Base-by-base conservation (phyloP, 768 basidiomycete genomes). In the Collybia nuda region DNA sequence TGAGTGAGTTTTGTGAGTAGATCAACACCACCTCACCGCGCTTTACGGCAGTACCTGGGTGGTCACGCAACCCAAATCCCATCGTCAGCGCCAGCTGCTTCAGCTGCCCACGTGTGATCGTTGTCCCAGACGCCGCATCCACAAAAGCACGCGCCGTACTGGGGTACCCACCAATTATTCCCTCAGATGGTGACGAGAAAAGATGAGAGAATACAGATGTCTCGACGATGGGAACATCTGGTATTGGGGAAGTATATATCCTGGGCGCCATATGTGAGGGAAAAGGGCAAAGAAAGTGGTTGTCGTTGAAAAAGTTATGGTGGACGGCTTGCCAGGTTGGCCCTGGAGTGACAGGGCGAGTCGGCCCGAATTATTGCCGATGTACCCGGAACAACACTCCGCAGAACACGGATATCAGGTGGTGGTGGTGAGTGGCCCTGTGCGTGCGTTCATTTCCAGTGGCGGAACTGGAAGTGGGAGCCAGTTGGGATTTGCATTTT, bases 1-100 rank as follows among this genome's bases (percentile, higher is more conserved):
- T 62, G 7, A 91, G 57, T 17, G 74, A 82, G 66, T 93, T 93
- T 7, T 79, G 84, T 1, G 85, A 84, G 62, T 78, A 90, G 5
- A 93, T 71, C 52, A 88, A 72, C 15, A 81, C 72, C 0, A 80
- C 80, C 44, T 85, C 81, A 0, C 85, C 83, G 14, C 78, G 71
- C 29, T 67, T 73, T 3, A 63, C 66, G 40, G 50, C 44, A 1
- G 69, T 65, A 6, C 54, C 48, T 0, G 70, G 70, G 23, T 77
- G 74, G 52, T 74, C 67, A 18, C 66, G 73, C 17, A 93, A 67
- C 0, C 86, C 88, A 52, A 75, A 69, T 0, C 72, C 87, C 6
- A 91, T 68, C 24, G 77, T 70, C 14, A 89, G 74, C 2, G 84
- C 73, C 15, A 82, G 68, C 3, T 74, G 65, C 32, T 75, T 75